Conservation (phyloP, 805 yeast genomes). For the Lachancea dasiensis region DNA sequence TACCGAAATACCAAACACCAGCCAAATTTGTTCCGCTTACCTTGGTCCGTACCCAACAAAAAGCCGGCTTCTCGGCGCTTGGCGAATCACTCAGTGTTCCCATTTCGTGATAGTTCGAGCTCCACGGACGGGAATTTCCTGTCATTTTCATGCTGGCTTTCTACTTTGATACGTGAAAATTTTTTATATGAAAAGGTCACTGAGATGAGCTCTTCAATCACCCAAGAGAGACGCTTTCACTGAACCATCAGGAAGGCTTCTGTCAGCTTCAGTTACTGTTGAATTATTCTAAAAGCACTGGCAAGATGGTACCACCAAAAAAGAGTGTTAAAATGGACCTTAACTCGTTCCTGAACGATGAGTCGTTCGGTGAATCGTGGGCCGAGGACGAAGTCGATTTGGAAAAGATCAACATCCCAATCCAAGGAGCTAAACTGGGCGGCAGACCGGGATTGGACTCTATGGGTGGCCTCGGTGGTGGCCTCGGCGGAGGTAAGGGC, state of each 20-base stretch:
- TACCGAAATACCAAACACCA: too few species aligned
- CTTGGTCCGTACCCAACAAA: too few species aligned
- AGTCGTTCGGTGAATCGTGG: conserved; percentile 69
- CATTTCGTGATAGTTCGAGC: too few species aligned
- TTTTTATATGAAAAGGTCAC: not conserved
- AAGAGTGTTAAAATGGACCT: conserved; percentile 76
- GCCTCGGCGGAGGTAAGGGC: conserved; percentile 28
- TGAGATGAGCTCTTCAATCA: not conserved
- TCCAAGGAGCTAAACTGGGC: conserved; percentile 24
- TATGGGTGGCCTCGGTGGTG: conserved; percentile 11
- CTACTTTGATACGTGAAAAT: not conserved
- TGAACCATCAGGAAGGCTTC: not conserved
- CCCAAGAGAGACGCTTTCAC: not conserved
- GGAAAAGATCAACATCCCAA: conserved; percentile 52
- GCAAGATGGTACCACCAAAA: conserved; percentile 54
- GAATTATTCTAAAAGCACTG: not conserved
- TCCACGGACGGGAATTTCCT: too few species aligned
- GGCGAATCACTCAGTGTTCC: too few species aligned
- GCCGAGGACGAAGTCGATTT: conserved; percentile 80
- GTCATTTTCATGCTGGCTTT: too few species aligned
- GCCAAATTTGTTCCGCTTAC: too few species aligned
- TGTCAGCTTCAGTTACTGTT: not conserved
- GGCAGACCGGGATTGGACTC: conserved; percentile 29
- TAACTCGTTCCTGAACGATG: conserved; percentile 77
- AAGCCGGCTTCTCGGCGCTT: too few species aligned